Evolutionary conservation across 2,329 filamentous ascomycete genomes (phyloP).

Genomic region (Hymenoscyphus salicellus): DNA sequence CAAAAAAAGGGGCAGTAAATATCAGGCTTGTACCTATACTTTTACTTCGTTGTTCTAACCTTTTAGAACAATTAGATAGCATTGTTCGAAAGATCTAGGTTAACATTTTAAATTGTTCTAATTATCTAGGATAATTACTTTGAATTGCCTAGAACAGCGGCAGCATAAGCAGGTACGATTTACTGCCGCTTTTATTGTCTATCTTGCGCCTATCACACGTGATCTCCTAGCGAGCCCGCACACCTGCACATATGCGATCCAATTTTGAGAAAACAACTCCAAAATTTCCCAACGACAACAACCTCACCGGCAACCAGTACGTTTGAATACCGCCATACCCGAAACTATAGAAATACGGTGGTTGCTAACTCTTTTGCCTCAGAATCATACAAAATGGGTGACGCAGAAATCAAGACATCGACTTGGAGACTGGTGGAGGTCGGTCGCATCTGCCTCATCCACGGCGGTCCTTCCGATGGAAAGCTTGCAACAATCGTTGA

Average conservation of each 20-base stretch:
- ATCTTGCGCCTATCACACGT: no score
- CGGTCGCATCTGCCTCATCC: slow-evolving; percentile 93
- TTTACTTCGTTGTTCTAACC: no score
- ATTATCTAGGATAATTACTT: no score
- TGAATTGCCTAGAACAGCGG: no score
- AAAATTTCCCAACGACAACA: slow-evolving; percentile 29
- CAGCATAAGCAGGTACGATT: no score
- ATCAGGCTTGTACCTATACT: no score
- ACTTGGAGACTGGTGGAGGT: slow-evolving; percentile 97
- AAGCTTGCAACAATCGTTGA: slow-evolving; percentile 93
- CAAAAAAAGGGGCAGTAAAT: no score
- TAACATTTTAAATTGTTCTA: no score
- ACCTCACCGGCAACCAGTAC: slow-evolving; percentile 31
- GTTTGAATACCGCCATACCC: slow-evolving; percentile 27
- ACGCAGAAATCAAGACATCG: slow-evolving; percentile 76
- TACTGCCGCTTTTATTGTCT: no score
- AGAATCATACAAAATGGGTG: slow-evolving; percentile 73
- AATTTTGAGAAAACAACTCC: slow-evolving; percentile 10
- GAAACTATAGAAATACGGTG: slow-evolving; percentile 20
- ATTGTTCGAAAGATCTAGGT: no score
- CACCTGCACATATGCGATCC: neutral
- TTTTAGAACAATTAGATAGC: no score
- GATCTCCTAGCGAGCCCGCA: neutral
- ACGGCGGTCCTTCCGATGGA: slow-evolving; percentile 74
- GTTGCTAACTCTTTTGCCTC: slow-evolving; percentile 24